These are phyloP conservation scores for Angomonas ambiguus DNA, from an alignment of 208 protist genomes.

Conservation along the genomic window DNA sequence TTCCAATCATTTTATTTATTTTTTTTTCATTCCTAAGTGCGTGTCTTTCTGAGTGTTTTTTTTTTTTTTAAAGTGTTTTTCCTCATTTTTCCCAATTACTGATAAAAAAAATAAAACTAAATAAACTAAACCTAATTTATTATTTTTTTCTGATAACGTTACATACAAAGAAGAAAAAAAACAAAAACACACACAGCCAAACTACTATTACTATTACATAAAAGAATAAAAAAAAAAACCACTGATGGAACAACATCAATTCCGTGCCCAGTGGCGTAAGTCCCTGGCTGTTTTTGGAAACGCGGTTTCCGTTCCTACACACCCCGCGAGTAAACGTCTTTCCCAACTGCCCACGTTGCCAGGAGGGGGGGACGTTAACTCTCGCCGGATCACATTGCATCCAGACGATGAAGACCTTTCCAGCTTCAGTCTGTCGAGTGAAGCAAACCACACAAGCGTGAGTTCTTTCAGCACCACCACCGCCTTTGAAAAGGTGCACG, in stretches of 20 bases:
- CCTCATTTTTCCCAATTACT: not conserved
- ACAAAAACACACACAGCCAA: not conserved
- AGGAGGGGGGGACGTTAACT: not conserved
- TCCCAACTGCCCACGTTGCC: no score
- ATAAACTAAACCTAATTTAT: not conserved
- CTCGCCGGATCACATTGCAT: not conserved
- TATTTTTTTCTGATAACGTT: not conserved
- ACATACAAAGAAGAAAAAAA: not conserved
- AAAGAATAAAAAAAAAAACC: not conserved
- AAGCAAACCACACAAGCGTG: not conserved
- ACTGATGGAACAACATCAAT: not conserved
- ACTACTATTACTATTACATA: not conserved
- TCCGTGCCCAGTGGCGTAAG: not conserved
- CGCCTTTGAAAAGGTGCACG: not conserved
- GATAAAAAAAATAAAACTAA: not conserved
- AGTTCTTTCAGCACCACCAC: not conserved
- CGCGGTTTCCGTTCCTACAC: no score
- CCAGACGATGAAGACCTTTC: no score
- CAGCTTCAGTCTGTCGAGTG: no score
- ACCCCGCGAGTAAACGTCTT: no score
- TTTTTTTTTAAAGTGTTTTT: not conserved
- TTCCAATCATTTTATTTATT: slow-evolving; percentile 1
- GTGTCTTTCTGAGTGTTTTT: no score
- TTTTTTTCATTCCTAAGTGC: not conserved
- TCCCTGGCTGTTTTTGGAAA: not conserved